Evolutionary conservation across 148 eudicot genomes (phyloP).

Genomic region (Polygonum aviculare): DNA sequence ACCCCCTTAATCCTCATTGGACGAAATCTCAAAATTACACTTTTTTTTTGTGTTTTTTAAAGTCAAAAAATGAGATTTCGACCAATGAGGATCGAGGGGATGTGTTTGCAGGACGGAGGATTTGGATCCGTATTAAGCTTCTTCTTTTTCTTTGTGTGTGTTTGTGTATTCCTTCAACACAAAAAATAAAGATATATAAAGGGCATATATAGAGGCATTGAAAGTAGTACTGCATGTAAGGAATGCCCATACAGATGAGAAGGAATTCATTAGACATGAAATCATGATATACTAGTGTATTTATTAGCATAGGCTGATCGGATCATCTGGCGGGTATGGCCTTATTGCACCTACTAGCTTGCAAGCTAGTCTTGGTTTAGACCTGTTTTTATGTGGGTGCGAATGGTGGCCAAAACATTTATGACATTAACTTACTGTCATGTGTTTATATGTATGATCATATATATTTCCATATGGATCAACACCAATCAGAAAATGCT

Average conservation of each 20-base stretch:
- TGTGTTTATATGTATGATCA: not conserved
- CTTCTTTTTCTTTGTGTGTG: too few relatives aligned
- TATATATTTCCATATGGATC: not conserved
- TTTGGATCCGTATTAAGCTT: too few relatives aligned
- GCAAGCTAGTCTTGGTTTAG: not conserved
- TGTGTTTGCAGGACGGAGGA: too few relatives aligned
- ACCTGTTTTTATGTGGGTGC: not conserved
- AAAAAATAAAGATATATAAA: too few relatives aligned
- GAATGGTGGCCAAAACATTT: too few relatives aligned
- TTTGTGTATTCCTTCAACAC: too few relatives aligned
- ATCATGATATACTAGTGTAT: not conserved
- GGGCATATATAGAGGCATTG: not conserved
- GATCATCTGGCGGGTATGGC: too few relatives aligned
- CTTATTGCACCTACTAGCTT: not conserved
- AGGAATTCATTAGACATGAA: conserved; percentile 3
- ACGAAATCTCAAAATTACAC: too few relatives aligned
- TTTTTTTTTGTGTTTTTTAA: too few relatives aligned
- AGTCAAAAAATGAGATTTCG: too few relatives aligned
- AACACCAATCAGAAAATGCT: not conserved
- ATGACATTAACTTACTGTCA: not conserved
- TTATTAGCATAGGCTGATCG: not conserved
- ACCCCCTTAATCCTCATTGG: too few relatives aligned
- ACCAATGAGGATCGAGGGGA: too few relatives aligned
- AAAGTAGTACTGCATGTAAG: not conserved
- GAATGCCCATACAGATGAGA: conserved; percentile 3